These are phyloP conservation scores for Ochromonas danica DNA, from an alignment of 108 stramenopile genomes.

Conservation along the genomic window DNA sequence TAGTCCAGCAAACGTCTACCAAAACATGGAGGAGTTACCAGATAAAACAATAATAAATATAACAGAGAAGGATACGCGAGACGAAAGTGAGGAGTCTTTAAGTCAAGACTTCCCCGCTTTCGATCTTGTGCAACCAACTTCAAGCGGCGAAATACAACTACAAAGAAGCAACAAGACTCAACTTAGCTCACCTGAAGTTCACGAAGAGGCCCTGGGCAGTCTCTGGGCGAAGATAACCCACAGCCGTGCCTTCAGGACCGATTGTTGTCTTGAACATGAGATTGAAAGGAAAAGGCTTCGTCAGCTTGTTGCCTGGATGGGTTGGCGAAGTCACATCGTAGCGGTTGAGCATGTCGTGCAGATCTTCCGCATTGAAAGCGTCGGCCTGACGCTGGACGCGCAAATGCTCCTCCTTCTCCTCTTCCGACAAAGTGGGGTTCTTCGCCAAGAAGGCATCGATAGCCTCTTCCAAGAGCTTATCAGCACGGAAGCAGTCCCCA, in stretches of 20 bases:
- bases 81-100: constrained; percentile 15
- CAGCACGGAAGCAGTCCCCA: constrained; percentile 91
- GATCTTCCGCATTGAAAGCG: constrained; percentile 88
- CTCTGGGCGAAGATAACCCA: constrained; percentile 97
- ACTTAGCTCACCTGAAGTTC: constrained; percentile 72
- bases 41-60: constrained; percentile 23
- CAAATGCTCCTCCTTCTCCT: constrained; percentile 80
- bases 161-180: constrained; percentile 15
- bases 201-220: constrained; percentile 93
- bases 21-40: not conserved
- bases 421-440: constrained; percentile 69
- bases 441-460: constrained; percentile 86
- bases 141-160: constrained; percentile 15
- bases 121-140: constrained; percentile 15
- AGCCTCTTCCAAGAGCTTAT: constrained; percentile 96
- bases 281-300: constrained; percentile 96
- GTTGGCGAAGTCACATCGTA: constrained; percentile 11
- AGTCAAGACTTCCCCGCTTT: constrained; percentile 14
- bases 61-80: constrained; percentile 35
- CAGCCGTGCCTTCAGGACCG: constrained; percentile 92
- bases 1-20: constrained; percentile 79
- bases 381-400: constrained; percentile 91
- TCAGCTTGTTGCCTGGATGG: constrained; percentile 71
- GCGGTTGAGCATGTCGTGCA: constrained; percentile 69
- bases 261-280: constrained; percentile 99